Evolutionary conservation across 345 rosid species (phyloP).

Genomic region (Heritiera fomes): DNA sequence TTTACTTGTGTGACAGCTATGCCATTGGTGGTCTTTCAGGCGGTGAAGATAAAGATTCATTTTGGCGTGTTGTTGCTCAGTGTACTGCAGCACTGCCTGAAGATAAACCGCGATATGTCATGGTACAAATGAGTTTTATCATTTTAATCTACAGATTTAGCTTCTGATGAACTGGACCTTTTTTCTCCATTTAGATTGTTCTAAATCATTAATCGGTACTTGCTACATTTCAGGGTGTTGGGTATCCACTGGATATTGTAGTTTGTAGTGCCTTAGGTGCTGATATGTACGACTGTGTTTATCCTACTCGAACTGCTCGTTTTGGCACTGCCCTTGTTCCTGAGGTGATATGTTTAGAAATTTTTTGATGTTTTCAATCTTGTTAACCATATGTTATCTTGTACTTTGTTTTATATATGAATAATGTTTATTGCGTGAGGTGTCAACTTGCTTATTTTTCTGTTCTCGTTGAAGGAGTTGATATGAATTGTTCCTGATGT

Average conservation of each 20-base stretch:
- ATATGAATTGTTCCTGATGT: constrained; percentile 2
- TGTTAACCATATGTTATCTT: neutral
- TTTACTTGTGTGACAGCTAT: constrained; percentile 59
- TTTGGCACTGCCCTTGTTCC: constrained; percentile 83
- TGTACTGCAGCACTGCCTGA: constrained; percentile 77
- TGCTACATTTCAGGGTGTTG: constrained; percentile 63
- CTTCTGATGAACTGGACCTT: neutral
- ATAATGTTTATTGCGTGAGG: neutral
- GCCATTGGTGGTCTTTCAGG: constrained; percentile 93
- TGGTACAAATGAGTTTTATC: constrained; percentile 42
- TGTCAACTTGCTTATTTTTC: neutral
- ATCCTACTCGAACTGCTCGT: constrained; percentile 85
- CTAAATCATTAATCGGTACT: neutral
- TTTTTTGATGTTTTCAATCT: neutral
- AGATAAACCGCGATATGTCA: constrained; percentile 82
- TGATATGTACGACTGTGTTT: constrained; percentile 83
- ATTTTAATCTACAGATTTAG: constrained; percentile 1
- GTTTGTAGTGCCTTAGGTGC: constrained; percentile 90
- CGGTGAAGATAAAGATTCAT: constrained; percentile 87
- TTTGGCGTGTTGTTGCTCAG: constrained; percentile 89
- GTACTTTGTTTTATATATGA: neutral
- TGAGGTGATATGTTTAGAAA: constrained; percentile 49
- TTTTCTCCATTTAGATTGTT: constrained; percentile 8
- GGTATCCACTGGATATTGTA: constrained; percentile 77
- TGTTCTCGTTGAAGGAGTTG: neutral